Percentiles rank a stretch among this genome's conserved stretches.
phyloP scores from a whole-genome alignment of 2,329 filamentous ascomycete species.

The Sporothrix humicola region DNA sequence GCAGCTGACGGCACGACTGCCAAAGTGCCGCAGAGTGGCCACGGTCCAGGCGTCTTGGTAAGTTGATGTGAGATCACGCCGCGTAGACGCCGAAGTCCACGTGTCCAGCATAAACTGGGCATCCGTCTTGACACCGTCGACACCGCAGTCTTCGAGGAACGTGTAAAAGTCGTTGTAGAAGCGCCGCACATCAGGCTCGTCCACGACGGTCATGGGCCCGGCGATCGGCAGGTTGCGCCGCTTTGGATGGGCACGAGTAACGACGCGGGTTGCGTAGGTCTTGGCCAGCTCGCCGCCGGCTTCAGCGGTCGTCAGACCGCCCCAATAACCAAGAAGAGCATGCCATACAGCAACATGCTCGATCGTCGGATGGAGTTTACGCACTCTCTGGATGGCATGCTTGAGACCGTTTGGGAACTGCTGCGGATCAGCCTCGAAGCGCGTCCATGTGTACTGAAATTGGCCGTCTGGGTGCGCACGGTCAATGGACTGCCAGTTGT shows the following conservation, averaged over 20 bases:
- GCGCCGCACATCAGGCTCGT: conserved; percentile 71
- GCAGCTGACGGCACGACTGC: conserved; percentile 81
- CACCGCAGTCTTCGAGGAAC: conserved; percentile 74
- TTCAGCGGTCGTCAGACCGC: conserved; percentile 67
- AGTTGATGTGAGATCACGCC: conserved; percentile 71
- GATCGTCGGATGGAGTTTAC: conserved; percentile 71
- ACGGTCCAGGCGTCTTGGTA: conserved; percentile 90
- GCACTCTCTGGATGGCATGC: conserved; percentile 70
- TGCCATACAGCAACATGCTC: conserved; percentile 94
- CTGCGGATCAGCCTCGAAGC: conserved; percentile 82
- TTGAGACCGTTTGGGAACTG: conserved; percentile 83
- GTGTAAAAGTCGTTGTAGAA: conserved; percentile 93
- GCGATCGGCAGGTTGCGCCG: conserved; percentile 58
- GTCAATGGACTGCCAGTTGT: conserved; percentile 89
- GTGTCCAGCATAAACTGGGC: conserved; percentile 88
- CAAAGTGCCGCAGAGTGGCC: conserved; percentile 77
- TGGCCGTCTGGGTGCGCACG: conserved; percentile 54
- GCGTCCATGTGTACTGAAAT: conserved; percentile 70
- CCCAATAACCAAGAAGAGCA: conserved; percentile 87
- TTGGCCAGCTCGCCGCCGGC: conserved; percentile 74
- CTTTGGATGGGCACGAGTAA: conserved; percentile 56
- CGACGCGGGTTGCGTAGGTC: conserved; percentile 75
- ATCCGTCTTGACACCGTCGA: conserved; percentile 92
- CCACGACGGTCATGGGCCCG: conserved; percentile 74
- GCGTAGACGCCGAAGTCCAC: conserved; percentile 68